phyloP scores from a whole-genome alignment of 495 filamentous ascomycete genomes.

The Tuber brumale region DNA sequence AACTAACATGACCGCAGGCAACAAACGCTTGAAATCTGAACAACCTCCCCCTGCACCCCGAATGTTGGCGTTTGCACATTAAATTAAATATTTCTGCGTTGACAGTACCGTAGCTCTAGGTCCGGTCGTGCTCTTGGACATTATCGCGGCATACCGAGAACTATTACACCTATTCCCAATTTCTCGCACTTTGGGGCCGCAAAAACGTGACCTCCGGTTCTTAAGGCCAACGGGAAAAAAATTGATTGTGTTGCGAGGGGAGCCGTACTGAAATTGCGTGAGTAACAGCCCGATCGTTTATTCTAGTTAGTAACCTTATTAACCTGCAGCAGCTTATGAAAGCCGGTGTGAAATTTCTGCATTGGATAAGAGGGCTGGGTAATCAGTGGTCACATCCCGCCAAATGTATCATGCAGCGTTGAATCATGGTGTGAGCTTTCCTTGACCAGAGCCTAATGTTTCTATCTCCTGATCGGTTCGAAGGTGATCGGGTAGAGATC shows the following conservation, averaged over 20 bases:
- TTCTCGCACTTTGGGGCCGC: constrained; percentile 98
- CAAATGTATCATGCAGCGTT: constrained; percentile 89
- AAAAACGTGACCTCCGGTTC: constrained; percentile 98
- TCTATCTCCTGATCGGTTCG: constrained; percentile 26
- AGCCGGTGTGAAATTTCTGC: constrained; percentile 85
- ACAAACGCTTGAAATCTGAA: constrained; percentile 94
- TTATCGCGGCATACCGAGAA: constrained; percentile 99
- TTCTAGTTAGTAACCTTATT: constrained; percentile 95
- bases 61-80: constrained; percentile 91
- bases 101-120: constrained; percentile 98
- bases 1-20: constrained; percentile 77
- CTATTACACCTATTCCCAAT: constrained; percentile 96
- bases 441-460: constrained; percentile 36
- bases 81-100: constrained; percentile 97
- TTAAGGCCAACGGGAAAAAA: constrained; percentile 80
- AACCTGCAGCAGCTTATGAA: constrained; percentile 84
- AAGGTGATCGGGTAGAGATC: constrained; percentile 49
- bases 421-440: constrained; percentile 61
- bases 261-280: constrained; percentile 91
- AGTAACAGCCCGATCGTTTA: constrained; percentile 89
- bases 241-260: constrained; percentile 93
- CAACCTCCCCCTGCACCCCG: constrained; percentile 78
- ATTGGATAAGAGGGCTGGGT: constrained; percentile 85
- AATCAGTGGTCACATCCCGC: constrained; percentile 91
- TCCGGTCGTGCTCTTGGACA: constrained; percentile 99